Evolutionary conservation across 1,284 basidiomycete genomes (phyloP).

Genomic region (Pyrrhoderma noxium): DNA sequence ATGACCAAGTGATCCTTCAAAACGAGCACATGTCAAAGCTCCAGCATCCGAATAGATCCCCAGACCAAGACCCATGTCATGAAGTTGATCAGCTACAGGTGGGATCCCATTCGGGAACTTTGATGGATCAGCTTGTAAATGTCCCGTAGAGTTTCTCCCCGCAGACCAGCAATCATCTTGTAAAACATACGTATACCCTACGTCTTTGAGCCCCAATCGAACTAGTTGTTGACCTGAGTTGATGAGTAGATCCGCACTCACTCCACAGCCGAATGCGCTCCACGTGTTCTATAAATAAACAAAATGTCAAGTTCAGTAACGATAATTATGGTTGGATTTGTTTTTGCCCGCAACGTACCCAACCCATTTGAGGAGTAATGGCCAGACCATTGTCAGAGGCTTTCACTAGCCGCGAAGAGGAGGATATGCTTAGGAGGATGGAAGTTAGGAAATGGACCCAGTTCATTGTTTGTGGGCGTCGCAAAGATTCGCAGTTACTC

Average conservation of each 20-base stretch:
- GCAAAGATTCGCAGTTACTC: too few relatives aligned
- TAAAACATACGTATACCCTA: conserved; percentile 22
- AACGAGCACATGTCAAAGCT: conserved; percentile 35
- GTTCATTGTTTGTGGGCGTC: too few relatives aligned
- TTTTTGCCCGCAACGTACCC: conserved; percentile 19
- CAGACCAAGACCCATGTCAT: conserved; percentile 36
- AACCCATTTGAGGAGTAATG: conserved; percentile 34
- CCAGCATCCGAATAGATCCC: conserved; percentile 45
- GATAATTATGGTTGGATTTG: background rate
- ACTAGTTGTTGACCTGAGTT: conserved; percentile 28
- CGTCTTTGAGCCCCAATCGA: conserved; percentile 12
- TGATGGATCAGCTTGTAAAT: conserved; percentile 28
- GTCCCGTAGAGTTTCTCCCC: conserved; percentile 20
- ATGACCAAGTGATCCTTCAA: conserved; percentile 38
- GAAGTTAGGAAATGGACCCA: too few relatives aligned
- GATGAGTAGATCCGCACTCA: conserved; percentile 29
- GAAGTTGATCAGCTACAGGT: conserved; percentile 33
- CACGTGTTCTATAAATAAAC: conserved; percentile 26
- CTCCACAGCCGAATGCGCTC: conserved; percentile 32
- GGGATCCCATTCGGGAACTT: conserved; percentile 42
- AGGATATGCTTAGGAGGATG: too few relatives aligned
- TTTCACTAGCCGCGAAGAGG: too few relatives aligned
- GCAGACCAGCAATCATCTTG: conserved; percentile 34
- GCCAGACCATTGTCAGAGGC: conserved; percentile 30
- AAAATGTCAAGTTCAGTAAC: background rate